These are phyloP conservation scores for Massariosphaeria phaeospora DNA, from an alignment of 495 filamentous ascomycete genomes.

Conservation along the genomic window DNA sequence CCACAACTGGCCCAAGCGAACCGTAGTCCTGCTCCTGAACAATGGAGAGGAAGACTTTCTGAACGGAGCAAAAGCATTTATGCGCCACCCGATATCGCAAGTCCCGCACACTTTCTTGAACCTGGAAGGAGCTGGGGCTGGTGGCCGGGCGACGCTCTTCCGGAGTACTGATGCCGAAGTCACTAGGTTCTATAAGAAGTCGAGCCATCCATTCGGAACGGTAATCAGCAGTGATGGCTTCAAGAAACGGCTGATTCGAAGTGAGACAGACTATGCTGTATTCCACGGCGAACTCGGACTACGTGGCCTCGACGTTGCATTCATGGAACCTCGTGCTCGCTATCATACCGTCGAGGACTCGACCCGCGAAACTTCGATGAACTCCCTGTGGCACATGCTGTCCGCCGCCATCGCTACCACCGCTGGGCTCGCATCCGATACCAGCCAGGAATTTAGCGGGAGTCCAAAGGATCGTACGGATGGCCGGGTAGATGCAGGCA, in stretches of 20 bases:
- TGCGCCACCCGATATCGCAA: constrained; percentile 69
- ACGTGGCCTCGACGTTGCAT: constrained; percentile 87
- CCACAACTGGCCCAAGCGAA: constrained; percentile 69
- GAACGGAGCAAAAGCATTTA: constrained; percentile 83
- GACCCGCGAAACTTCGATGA: constrained; percentile 55
- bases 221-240: constrained; percentile 81
- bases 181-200: constrained; percentile 66
- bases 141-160: constrained; percentile 82
- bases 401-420: constrained; percentile 71
- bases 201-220: constrained; percentile 73
- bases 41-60: constrained; percentile 95
- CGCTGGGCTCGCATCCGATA: constrained; percentile 64
- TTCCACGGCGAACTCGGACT: constrained; percentile 75
- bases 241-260: constrained; percentile 66
- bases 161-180: constrained; percentile 83
- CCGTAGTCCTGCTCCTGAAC: constrained; percentile 82
- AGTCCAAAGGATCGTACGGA: constrained; percentile 48
- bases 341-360: constrained; percentile 95
- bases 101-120: constrained; percentile 86
- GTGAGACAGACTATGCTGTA: constrained; percentile 85
- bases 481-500: constrained; percentile 61
- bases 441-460: constrained; percentile 61
- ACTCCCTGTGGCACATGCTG: constrained; percentile 91
- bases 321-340: constrained; percentile 74
- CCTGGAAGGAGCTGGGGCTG: constrained; percentile 90